Base-by-base conservation (phyloP, 805 yeast species). In the Saturnispora gosingensis region DNA sequence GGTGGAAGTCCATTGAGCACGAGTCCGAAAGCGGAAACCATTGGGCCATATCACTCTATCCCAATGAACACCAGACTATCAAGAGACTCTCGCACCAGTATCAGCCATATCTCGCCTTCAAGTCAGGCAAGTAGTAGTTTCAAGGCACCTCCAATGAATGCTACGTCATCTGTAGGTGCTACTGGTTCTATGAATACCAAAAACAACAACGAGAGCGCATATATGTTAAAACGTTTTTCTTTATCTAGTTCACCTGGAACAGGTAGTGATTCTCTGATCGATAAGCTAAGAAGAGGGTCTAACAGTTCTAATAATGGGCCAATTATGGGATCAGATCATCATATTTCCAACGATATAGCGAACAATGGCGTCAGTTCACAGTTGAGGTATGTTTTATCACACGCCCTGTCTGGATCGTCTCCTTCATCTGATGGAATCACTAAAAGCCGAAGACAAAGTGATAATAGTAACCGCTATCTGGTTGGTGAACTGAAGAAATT, bases 401-500 rank as follows among this genome's bases (percentile, higher is more conserved):
- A 47, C 27, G 36, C 46, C n/a, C 32, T 43, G 8, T 43, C 39
- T 35, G 18, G 49, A 28, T 22, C 44, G 18, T n/a, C 34, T 15
- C 28, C 50, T 27, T 27, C 30, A 15, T 15, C 45, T 28, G 32
- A 24, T 42, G 47, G 24, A 11, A 3, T 20, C 20, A 45, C 18
- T 9, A 28, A 32, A 7, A 30, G 30, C 9, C 16, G 39, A 13
- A 16, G 43, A 9, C 46, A 25, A 6, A 27, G 20, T 28, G 22
- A 30, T 3, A 43, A 43, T 13, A 28, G 54, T 10, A 53, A 58
- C 24, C 59, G 62, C 38, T 61, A 62, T 10, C 62, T 62, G 43
- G 53, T 54, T 4, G 56, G 49, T 9, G 54, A 55, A 20, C 54
- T 66, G 58, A 64, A 61, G 35, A 51, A 59, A 38, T 57, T 64